A percentile compares a stretch with the other conserved stretches of the same genome.
These are phyloP conservation scores for Circinella minor DNA, from an alignment of 371 early-diverging fungal genomes.

Conservation along the genomic window DNA sequence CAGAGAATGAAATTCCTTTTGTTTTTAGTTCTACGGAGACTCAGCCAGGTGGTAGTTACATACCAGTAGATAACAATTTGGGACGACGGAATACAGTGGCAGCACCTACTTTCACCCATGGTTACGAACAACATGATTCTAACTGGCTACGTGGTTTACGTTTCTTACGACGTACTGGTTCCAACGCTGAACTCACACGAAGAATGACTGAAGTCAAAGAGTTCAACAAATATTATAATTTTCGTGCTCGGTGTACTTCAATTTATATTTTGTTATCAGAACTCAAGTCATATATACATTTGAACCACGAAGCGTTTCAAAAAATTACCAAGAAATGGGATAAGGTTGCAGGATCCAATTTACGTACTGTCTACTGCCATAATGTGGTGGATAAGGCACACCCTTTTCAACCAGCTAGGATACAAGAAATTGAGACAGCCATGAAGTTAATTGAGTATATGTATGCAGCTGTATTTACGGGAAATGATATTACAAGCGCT, in stretches of 20 bases:
- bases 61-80: background rate
- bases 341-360: constrained; percentile 71
- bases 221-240: constrained; percentile 19
- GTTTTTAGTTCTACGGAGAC: background rate
- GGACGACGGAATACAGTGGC: background rate
- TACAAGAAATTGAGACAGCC: constrained; percentile 38
- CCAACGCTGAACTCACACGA: background rate
- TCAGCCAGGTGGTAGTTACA: too few relatives aligned
- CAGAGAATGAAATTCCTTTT: too few relatives aligned
- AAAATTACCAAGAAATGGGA: constrained; percentile 96
- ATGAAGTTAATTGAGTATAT: constrained; percentile 53
- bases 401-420: constrained; percentile 56
- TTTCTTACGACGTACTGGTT: constrained; percentile 2
- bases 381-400: constrained; percentile 49
- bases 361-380: constrained; percentile 52
- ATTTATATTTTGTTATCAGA: constrained; percentile 57
- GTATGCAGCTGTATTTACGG: constrained; percentile 61
- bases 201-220: constrained; percentile 7
- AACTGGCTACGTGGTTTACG: constrained; percentile 1
- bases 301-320: constrained; percentile 91
- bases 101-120: background rate
- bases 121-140: background rate
- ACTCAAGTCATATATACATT: constrained; percentile 80
- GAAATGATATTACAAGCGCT: constrained; percentile 56
- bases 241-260: constrained; percentile 11